Conservation (phyloP, 2,329 filamentous ascomycete genomes). For the Claviceps sp. region DNA sequence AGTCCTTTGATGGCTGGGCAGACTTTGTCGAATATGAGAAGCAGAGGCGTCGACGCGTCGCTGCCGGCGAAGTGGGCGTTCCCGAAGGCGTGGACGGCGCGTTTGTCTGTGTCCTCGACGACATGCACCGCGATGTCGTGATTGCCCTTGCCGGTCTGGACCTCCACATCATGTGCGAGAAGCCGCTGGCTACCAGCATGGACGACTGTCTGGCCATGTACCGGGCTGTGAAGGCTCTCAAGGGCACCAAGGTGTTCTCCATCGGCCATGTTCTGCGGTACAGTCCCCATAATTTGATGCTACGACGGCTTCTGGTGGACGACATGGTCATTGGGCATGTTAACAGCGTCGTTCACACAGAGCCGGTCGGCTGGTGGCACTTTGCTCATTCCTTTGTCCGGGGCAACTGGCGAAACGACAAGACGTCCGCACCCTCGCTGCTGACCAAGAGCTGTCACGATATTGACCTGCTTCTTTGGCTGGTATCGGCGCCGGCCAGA, state of each 20-base stretch:
- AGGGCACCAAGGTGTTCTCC: constrained; percentile 50
- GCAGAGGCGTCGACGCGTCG: constrained; percentile 39
- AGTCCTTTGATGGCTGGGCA: constrained; percentile 61
- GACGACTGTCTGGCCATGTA: constrained; percentile 68
- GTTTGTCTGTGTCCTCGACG: constrained; percentile 63
- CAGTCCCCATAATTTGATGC: constrained; percentile 78
- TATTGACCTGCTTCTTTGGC: constrained; percentile 84
- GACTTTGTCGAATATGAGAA: constrained; percentile 65
- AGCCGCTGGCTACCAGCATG: constrained; percentile 73
- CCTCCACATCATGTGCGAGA: constrained; percentile 88
- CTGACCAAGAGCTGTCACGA: constrained; percentile 96
- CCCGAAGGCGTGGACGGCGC: constrained; percentile 46
- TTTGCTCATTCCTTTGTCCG: constrained; percentile 83
- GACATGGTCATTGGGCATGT: constrained; percentile 72
- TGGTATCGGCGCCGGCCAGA: constrained; percentile 59
- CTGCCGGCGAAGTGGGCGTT: constrained; percentile 31
- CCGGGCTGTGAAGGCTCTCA: constrained; percentile 32
- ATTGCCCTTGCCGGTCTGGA: constrained; percentile 54
- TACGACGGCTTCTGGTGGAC: constrained; percentile 64
- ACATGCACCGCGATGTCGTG: constrained; percentile 74
- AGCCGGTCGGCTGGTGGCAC: constrained; percentile 95
- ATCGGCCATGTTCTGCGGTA: constrained; percentile 92
- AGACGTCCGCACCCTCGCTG: constrained; percentile 63
- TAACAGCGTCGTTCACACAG: constrained; percentile 76
- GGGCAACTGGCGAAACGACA: constrained; percentile 84